phyloP scores from a whole-genome alignment of 2,329 filamentous ascomycete genomes.

The Trichoderma afroharzianum region DNA sequence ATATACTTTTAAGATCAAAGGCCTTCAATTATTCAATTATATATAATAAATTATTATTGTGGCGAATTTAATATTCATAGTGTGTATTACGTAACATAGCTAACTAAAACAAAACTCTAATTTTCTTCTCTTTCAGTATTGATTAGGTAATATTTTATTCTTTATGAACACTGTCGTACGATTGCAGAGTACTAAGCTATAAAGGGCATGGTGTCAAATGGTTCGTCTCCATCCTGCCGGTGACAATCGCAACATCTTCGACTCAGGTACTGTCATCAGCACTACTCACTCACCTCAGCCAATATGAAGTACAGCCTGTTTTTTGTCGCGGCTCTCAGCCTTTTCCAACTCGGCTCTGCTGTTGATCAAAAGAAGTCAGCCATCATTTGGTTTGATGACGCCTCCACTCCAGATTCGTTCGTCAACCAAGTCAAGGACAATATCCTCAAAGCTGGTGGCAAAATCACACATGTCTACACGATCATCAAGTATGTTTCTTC shows the following conservation, averaged over 20 bases:
- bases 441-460: constrained; percentile 66
- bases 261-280: background rate
- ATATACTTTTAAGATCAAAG: background rate
- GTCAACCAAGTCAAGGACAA: constrained; percentile 68
- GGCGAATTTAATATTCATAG: background rate
- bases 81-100: background rate
- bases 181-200: background rate
- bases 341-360: constrained; percentile 56
- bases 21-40: background rate
- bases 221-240: background rate
- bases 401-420: constrained; percentile 61
- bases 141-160: background rate
- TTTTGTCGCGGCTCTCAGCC: constrained; percentile 53
- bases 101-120: background rate
- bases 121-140: background rate
- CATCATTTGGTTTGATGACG: constrained; percentile 72
- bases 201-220: background rate
- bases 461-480: constrained; percentile 74
- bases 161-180: background rate
- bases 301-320: constrained; percentile 62
- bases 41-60: background rate
- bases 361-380: constrained; percentile 68
- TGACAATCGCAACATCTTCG: background rate
- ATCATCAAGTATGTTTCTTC: constrained; percentile 55
- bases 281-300: constrained; percentile 1